Evolutionary conservation across 116 monocot genomes (phyloP).

Genomic region (Cymodocea nodosa): DNA sequence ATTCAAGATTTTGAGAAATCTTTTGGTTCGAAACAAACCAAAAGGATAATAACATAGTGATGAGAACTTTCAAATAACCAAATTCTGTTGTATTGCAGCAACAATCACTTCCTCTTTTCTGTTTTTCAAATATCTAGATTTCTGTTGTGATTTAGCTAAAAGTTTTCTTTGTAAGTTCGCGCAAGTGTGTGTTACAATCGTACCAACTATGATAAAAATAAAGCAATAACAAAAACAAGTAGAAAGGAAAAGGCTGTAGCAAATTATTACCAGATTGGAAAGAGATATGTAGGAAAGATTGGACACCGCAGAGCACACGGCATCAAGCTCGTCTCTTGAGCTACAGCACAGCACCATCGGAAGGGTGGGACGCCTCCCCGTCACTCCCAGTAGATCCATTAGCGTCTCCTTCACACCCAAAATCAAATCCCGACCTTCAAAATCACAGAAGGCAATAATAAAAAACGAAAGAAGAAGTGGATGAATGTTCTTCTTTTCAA

Average conservation of each 20-base stretch:
- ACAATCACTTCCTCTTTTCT: no score
- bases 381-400: constrained; percentile 79
- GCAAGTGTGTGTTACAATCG: background rate
- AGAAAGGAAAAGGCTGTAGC: background rate
- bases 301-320: constrained; percentile 60
- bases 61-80: no score
- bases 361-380: constrained; percentile 43
- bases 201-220: no score
- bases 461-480: background rate
- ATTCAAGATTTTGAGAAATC: no score
- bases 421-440: background rate
- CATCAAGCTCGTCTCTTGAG: constrained; percentile 90
- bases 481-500: background rate
- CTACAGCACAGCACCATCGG: constrained; percentile 79
- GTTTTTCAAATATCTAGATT: no score
- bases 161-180: no score
- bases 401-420: constrained; percentile 46
- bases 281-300: constrained; percentile 61
- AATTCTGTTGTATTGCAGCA: no score
- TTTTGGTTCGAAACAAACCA: no score
- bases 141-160: no score
- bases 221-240: background rate
- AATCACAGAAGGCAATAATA: background rate
- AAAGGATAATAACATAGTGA: no score
- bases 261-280: constrained; percentile 47